Conservation (phyloP, 2,329 filamentous ascomycete genomes). For the Amauroascus niger region DNA sequence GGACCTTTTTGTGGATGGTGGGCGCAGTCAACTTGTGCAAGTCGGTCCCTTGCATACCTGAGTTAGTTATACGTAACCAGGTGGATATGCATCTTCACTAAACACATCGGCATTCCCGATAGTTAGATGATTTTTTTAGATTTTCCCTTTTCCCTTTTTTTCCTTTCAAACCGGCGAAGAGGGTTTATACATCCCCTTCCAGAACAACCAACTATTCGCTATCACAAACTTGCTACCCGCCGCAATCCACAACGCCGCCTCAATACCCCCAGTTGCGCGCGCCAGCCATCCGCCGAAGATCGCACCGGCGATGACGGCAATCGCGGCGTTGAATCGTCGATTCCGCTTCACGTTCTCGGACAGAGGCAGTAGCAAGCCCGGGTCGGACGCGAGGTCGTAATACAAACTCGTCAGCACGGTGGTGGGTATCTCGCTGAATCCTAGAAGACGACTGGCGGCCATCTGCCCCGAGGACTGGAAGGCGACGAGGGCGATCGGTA, state of each 20-base stretch:
- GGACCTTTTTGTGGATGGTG: too few species aligned
- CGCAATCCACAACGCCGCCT: constrained; percentile 36
- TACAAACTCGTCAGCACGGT: constrained; percentile 40
- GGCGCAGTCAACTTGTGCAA: too few species aligned
- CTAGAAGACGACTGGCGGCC: constrained; percentile 34
- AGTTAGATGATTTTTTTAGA: too few species aligned
- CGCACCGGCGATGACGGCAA: constrained; percentile 32
- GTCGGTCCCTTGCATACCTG: too few species aligned
- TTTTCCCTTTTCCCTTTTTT: too few species aligned
- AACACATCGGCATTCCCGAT: too few species aligned
- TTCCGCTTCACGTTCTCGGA: constrained; percentile 33
- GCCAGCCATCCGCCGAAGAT: constrained; percentile 38
- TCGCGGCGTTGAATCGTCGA: constrained; percentile 31
- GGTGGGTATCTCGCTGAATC: constrained; percentile 38
- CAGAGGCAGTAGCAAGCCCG: constrained; percentile 28
- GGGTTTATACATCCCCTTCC: constrained; percentile 22
- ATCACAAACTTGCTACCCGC: constrained; percentile 34
- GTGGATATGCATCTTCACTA: too few species aligned
- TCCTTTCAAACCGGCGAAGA: background rate
- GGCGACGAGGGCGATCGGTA: constrained; percentile 36
- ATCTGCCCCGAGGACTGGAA: constrained; percentile 40
- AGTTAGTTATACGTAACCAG: too few species aligned
- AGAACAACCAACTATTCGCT: constrained; percentile 31
- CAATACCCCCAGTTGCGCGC: constrained; percentile 35
- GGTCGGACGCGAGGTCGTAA: constrained; percentile 38